phyloP scores from a whole-genome alignment of 345 rosid genomes.

The Syzygium jambos region DNA sequence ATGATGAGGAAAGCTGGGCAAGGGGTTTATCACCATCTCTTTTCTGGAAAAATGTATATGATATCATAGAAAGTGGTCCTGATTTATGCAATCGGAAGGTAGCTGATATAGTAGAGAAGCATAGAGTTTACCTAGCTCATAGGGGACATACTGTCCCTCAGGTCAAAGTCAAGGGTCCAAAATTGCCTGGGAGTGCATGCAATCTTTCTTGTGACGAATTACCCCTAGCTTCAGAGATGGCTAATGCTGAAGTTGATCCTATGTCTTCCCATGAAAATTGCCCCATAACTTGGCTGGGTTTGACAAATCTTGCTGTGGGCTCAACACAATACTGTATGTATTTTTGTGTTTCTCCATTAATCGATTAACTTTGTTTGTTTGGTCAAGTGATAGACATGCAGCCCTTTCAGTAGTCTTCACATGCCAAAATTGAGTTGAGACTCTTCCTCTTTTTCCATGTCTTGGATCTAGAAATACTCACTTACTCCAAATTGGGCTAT shows the following conservation, averaged over 20 bases:
- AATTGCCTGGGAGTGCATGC: conserved; percentile 4
- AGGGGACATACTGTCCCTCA: conserved; percentile 77
- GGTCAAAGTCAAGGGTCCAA: conserved; percentile 28
- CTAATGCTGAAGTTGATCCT: conserved; percentile 5
- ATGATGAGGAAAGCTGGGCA: conserved; percentile 98
- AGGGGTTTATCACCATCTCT: conserved; percentile 72
- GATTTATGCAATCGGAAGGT: conserved; percentile 73
- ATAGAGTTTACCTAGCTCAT: conserved; percentile 67
- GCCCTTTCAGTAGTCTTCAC: background rate
- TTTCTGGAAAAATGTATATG: conserved; percentile 70
- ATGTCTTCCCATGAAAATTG: conserved; percentile 18
- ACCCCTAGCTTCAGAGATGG: conserved; percentile 7
- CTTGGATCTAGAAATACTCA: background rate
- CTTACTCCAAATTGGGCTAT: background rate
- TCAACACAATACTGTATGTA: conserved; percentile 42
- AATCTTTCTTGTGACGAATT: conserved; percentile 7
- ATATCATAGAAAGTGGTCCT: conserved; percentile 67
- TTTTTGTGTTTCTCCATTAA: background rate
- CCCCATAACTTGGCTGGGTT: conserved; percentile 53
- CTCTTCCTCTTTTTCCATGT: background rate
- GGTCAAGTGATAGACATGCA: background rate
- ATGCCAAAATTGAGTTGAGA: background rate
- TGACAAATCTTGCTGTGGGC: conserved; percentile 61
- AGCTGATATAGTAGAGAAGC: conserved; percentile 79
- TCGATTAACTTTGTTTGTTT: background rate